A percentile compares a stretch with the other conserved stretches of the same genome.
Conservation (phyloP, 805 yeast genomes). For the Saccharomycopsis malanga region DNA sequence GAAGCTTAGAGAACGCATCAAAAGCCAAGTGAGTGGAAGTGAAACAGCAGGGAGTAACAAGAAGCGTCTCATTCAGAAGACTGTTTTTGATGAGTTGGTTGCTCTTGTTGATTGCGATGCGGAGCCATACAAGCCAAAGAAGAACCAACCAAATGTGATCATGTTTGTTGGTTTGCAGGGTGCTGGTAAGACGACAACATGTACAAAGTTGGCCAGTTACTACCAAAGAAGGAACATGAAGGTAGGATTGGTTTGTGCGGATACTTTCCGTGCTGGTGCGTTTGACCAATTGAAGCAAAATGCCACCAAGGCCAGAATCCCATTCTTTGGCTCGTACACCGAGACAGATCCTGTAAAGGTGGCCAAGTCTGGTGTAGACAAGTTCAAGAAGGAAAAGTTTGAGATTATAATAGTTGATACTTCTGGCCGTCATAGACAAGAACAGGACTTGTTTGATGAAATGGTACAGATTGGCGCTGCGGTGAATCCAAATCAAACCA, state of each 20-base stretch:
- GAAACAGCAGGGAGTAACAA: conserved; percentile 58
- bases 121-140: conserved; percentile 74
- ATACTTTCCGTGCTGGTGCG: conserved; percentile 99
- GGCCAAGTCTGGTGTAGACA: conserved; percentile 84
- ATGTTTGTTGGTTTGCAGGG: conserved; percentile 99
- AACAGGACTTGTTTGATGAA: conserved; percentile 81
- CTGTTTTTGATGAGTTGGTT: conserved; percentile 89
- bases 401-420: conserved; percentile 95
- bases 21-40: conserved; percentile 44
- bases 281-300: conserved; percentile 97
- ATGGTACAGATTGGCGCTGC: conserved; percentile 90
- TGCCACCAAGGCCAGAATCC: conserved; percentile 91
- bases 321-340: conserved; percentile 89
- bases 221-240: conserved; percentile 90
- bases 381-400: conserved; percentile 84
- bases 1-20: conserved; percentile 64
- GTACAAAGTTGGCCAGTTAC: conserved; percentile 93
- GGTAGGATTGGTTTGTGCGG: conserved; percentile 97
- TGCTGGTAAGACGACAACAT: conserved; percentile 96
- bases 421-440: conserved; percentile 97
- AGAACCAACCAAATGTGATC: conserved; percentile 69
- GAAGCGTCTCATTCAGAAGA: conserved; percentile 77
- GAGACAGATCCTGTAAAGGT: conserved; percentile 95
- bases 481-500: conserved; percentile 89
- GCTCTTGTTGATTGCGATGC: conserved; percentile 67